These are phyloP conservation scores for Volvox carteri DNA, from an alignment of 163 green algal species.

Conservation along the genomic window DNA sequence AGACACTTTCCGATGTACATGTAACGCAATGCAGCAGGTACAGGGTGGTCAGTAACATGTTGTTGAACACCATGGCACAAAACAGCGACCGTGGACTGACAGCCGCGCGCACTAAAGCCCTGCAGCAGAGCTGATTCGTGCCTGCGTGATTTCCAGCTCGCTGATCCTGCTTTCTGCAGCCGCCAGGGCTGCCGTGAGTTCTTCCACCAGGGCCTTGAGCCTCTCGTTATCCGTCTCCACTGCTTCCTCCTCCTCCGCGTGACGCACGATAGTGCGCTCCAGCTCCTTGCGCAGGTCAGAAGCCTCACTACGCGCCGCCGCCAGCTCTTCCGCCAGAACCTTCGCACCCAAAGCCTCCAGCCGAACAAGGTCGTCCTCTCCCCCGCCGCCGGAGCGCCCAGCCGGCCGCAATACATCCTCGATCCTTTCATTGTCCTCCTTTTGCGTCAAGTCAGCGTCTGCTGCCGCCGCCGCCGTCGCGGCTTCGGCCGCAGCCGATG, in stretches of 20 bases:
- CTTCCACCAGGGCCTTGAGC: not conserved
- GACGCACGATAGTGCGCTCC: slow-evolving; percentile 46
- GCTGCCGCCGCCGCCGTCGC: not conserved
- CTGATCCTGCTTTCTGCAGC: not conserved
- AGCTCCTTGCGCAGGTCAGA: slow-evolving; percentile 29
- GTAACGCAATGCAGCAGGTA: too few species aligned
- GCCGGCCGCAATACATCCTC: not conserved
- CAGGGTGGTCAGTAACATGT: not conserved
- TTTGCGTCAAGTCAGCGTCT: not conserved
- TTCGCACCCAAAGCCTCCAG: slow-evolving; percentile 37
- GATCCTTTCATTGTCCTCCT: not conserved
- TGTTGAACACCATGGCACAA: not conserved
- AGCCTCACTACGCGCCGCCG: not conserved
- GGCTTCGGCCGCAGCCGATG: not conserved
- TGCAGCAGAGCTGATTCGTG: not conserved
- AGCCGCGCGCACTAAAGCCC: not conserved
- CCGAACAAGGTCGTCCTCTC: not conserved
- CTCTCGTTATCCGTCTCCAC: slow-evolving; percentile 2
- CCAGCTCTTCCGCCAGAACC: slow-evolving; percentile 30
- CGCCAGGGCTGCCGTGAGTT: not conserved
- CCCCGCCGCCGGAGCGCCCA: not conserved
- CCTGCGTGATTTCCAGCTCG: slow-evolving; percentile 35
- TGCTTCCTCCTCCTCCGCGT: slow-evolving; percentile 22
- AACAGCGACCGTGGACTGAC: not conserved
- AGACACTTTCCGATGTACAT: too few species aligned